phyloP scores from a whole-genome alignment of 2,329 filamentous ascomycete genomes.

The Ophiostoma triangulosporum region DNA sequence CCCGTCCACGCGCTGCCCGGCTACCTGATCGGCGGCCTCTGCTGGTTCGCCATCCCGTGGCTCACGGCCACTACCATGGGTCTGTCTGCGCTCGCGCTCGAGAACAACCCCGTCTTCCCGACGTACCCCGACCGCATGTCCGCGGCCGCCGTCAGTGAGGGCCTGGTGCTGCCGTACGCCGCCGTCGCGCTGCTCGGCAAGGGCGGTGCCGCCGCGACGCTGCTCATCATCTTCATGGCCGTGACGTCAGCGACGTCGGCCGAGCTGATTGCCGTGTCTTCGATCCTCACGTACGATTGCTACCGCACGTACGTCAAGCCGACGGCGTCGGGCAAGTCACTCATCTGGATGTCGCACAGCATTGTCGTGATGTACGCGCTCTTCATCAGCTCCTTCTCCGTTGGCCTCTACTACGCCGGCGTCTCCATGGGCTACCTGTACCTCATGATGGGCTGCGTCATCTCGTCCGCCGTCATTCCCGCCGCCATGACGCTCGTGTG shows the following conservation, averaged over 20 bases:
- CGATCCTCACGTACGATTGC: slow-evolving; percentile 78
- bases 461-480: slow-evolving; percentile 72
- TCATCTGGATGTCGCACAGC: slow-evolving; percentile 69
- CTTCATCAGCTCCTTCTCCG: slow-evolving; percentile 65
- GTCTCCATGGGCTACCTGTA: slow-evolving; percentile 68
- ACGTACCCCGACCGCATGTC: slow-evolving; percentile 61
- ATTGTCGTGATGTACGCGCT: slow-evolving; percentile 59
- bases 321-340: slow-evolving; percentile 54
- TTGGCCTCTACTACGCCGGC: slow-evolving; percentile 58
- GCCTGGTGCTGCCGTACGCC: slow-evolving; percentile 73
- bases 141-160: slow-evolving; percentile 62
- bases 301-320: slow-evolving; percentile 83
- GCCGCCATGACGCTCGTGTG: slow-evolving; percentile 70
- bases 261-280: slow-evolving; percentile 76
- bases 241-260: slow-evolving; percentile 75
- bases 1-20: slow-evolving; percentile 78
- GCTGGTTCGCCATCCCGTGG: slow-evolving; percentile 91
- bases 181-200: slow-evolving; percentile 72
- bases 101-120: slow-evolving; percentile 58
- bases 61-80: slow-evolving; percentile 81
- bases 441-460: slow-evolving; percentile 82
- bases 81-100: slow-evolving; percentile 65
- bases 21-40: slow-evolving; percentile 74
- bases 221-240: slow-evolving; percentile 80
- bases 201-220: slow-evolving; percentile 64